These are phyloP conservation scores for Croton setiger DNA, from an alignment of 441 rosid genomes.

Conservation along the genomic window DNA sequence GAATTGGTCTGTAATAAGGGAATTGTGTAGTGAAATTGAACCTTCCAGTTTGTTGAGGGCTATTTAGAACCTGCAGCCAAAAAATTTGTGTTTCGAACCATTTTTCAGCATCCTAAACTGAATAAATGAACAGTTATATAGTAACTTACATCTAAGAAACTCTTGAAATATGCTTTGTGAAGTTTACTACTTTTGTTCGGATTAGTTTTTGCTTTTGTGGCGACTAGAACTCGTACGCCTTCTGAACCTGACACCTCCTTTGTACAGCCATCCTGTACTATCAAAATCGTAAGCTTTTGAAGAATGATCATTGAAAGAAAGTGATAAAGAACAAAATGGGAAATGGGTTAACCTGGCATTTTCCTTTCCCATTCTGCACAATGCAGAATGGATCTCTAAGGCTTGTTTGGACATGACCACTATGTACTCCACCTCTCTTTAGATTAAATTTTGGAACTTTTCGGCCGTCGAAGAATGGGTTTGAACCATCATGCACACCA, in stretches of 20 bases:
- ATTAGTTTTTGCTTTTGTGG: conserved; percentile 65
- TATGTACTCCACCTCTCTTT: conserved; percentile 56
- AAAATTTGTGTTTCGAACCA: background rate
- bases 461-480: conserved; percentile 62
- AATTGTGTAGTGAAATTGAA: conserved; percentile 69
- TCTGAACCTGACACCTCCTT: conserved; percentile 53
- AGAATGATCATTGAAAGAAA: background rate
- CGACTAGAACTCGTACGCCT: conserved; percentile 76
- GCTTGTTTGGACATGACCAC: conserved; percentile 83
- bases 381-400: conserved; percentile 64
- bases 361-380: conserved; percentile 48
- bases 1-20: conserved; percentile 57
- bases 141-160: conserved; percentile 72
- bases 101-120: background rate
- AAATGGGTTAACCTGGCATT: conserved; percentile 58
- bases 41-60: conserved; percentile 53
- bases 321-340: background rate
- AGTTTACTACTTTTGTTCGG: conserved; percentile 41
- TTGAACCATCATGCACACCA: conserved; percentile 64
- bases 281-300: background rate
- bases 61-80: conserved; percentile 57
- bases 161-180: conserved; percentile 52
- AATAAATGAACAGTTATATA: background rate
- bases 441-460: conserved; percentile 55
- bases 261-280: conserved; percentile 74